phyloP scores from a whole-genome alignment of 2,329 filamentous ascomycete genomes.

The Phyllosticta ampelicida region DNA sequence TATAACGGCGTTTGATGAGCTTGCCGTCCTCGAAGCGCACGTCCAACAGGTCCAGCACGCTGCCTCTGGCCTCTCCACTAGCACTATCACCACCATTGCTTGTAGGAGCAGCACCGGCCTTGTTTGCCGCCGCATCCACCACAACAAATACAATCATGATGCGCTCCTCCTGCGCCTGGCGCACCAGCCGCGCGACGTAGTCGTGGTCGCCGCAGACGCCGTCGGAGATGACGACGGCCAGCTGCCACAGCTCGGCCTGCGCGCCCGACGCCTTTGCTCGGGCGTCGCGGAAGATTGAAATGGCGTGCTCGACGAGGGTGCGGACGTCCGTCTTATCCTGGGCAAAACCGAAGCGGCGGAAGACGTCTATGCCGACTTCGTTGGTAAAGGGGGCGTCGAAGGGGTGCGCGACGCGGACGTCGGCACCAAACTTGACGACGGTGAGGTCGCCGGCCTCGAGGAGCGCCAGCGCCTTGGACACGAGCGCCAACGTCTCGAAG shows the following conservation, averaged over 20 bases:
- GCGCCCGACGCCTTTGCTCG: constrained; percentile 44
- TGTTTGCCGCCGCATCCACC: constrained; percentile 52
- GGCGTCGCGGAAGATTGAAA: constrained; percentile 72
- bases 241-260: constrained; percentile 67
- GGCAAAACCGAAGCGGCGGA: constrained; percentile 74
- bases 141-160: constrained; percentile 99
- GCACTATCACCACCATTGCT: constrained; percentile 1
- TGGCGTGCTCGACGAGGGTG: constrained; percentile 63
- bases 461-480: constrained; percentile 78
- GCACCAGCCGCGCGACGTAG: constrained; percentile 66
- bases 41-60: constrained; percentile 80
- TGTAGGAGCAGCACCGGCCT: constrained; percentile 5
- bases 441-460: constrained; percentile 92
- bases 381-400: constrained; percentile 73
- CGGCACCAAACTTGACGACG: constrained; percentile 77
- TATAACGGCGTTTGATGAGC: constrained; percentile 77
- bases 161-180: constrained; percentile 80
- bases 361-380: constrained; percentile 71
- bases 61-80: constrained; percentile 36
- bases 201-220: constrained; percentile 88
- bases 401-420: constrained; percentile 74
- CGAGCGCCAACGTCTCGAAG: constrained; percentile 87
- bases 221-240: constrained; percentile 86
- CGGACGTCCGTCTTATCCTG: constrained; percentile 81
- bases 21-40: constrained; percentile 66